A percentile compares a stretch with the other conserved stretches of the same genome.
Conservation (phyloP, 495 filamentous ascomycete species). For the Symbiotaphrina buchneri region DNA sequence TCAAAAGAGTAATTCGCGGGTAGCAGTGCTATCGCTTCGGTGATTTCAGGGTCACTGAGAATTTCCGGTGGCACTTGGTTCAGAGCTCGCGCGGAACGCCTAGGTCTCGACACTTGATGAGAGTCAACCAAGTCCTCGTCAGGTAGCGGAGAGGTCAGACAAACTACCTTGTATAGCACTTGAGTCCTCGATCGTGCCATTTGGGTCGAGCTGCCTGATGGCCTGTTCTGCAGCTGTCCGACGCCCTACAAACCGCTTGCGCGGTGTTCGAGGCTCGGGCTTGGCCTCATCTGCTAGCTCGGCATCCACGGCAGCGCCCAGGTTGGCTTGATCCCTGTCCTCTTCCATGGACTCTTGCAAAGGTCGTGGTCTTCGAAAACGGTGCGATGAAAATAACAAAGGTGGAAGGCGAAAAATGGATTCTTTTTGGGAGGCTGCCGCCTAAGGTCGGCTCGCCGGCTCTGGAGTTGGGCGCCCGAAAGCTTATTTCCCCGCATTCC, state of each 20-base stretch:
- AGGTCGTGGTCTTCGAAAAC: no score
- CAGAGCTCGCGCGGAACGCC: slow-evolving; percentile 48
- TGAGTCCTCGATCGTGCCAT: slow-evolving; percentile 31
- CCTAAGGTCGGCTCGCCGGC: no score
- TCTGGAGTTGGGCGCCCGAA: no score
- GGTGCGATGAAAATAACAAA: no score
- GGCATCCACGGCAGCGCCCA: slow-evolving; percentile 1
- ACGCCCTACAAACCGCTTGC: slow-evolving; percentile 60
- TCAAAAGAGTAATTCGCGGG: slow-evolving; percentile 95
- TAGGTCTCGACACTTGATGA: slow-evolving; percentile 22
- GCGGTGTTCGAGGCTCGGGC: slow-evolving; percentile 25
- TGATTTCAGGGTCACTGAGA: slow-evolving; percentile 66
- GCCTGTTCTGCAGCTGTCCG: slow-evolving; percentile 30
- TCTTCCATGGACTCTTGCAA: no score
- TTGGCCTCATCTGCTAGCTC: slow-evolving; percentile 1
- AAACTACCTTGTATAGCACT: slow-evolving; percentile 31
- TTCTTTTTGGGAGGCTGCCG: no score
- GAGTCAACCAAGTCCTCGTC: not conserved
- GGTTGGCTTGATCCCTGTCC: slow-evolving; percentile 1
- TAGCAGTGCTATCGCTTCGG: slow-evolving; percentile 67
- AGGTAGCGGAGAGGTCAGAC: not conserved
- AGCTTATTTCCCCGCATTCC: no score
- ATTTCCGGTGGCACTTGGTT: slow-evolving; percentile 84
- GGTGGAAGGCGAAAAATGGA: no score
- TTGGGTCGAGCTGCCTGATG: slow-evolving; percentile 6